Evolutionary conservation across 305 asterid genomes (phyloP).

Genomic region (Fraxinus sp.): DNA sequence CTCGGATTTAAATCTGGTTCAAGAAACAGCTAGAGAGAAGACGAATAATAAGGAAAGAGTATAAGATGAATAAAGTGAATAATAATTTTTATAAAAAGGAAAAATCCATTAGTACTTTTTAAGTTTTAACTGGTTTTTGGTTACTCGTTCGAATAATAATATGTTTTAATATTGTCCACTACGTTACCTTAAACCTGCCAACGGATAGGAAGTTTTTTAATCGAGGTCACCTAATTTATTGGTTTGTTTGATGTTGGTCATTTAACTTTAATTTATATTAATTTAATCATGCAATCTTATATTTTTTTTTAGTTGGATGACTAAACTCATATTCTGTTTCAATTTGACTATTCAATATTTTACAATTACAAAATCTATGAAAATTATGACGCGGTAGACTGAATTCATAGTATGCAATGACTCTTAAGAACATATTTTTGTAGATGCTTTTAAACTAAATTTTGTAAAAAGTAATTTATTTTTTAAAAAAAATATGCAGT

Average conservation of each 20-base stretch:
- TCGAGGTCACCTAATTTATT: neutral
- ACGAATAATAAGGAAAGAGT: slow-evolving; percentile 18
- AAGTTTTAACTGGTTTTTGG: slow-evolving; percentile 2
- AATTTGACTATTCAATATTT: neutral
- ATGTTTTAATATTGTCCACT: neutral
- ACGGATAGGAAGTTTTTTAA: too few relatives aligned
- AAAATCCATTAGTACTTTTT: slow-evolving; percentile 24
- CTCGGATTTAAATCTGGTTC: slow-evolving; percentile 45
- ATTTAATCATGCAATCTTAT: neutral
- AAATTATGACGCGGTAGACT: neutral
- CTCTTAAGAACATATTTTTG: too few relatives aligned
- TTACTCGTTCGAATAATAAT: neutral
- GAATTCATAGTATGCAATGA: too few relatives aligned
- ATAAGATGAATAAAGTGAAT: neutral
- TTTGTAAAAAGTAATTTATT: too few relatives aligned
- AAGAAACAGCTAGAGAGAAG: slow-evolving; percentile 33
- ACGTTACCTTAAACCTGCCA: neutral
- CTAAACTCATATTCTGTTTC: neutral
- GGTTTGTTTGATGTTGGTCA: neutral
- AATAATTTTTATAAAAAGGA: neutral
- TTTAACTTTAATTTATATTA: neutral
- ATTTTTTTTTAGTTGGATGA: neutral
- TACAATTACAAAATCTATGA: too few relatives aligned
- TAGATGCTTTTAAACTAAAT: too few relatives aligned
- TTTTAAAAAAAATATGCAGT: too few relatives aligned